Percentiles rank a stretch among this genome's conserved stretches.
Conservation (phyloP, 768 basidiomycete species). For the Suillus occidentalis region DNA sequence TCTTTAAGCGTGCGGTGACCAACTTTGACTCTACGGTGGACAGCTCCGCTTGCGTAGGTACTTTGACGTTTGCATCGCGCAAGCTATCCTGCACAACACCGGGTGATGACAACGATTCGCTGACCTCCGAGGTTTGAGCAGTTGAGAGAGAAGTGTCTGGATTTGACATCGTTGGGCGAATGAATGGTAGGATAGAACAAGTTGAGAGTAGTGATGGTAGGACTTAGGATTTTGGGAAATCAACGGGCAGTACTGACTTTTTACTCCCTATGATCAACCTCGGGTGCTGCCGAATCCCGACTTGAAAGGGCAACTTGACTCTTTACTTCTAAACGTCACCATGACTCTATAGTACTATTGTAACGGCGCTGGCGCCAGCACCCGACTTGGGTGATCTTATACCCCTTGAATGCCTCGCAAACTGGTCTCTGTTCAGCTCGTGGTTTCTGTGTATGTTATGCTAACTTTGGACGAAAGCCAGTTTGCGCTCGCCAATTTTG, state of each 20-base stretch:
- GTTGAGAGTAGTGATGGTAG: background rate
- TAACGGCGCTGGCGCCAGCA: too few species aligned
- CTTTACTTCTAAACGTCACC: too few species aligned
- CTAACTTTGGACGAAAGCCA: too few species aligned
- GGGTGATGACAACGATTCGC: slow-evolving; percentile 2
- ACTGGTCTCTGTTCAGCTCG: too few species aligned
- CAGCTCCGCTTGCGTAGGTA: slow-evolving; percentile 19
- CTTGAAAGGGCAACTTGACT: background rate
- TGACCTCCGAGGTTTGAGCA: background rate
- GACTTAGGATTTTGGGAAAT: background rate
- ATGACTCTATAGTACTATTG: too few species aligned
- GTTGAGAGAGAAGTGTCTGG: background rate
- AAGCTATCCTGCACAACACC: slow-evolving; percentile 3
- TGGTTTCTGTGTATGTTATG: too few species aligned
- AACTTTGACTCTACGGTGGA: slow-evolving; percentile 49
- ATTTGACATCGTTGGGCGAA: background rate
- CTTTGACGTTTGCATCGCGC: slow-evolving; percentile 21
- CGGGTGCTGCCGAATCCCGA: background rate
- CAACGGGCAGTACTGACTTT: background rate
- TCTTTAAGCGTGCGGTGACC: slow-evolving; percentile 61
- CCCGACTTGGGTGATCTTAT: too few species aligned
- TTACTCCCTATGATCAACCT: background rate
- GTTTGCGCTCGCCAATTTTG: background rate
- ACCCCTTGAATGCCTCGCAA: too few species aligned
- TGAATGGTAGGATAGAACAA: background rate